Base-by-base conservation (phyloP, 1,284 basidiomycete species). In the Takashimella tepidaria region DNA sequence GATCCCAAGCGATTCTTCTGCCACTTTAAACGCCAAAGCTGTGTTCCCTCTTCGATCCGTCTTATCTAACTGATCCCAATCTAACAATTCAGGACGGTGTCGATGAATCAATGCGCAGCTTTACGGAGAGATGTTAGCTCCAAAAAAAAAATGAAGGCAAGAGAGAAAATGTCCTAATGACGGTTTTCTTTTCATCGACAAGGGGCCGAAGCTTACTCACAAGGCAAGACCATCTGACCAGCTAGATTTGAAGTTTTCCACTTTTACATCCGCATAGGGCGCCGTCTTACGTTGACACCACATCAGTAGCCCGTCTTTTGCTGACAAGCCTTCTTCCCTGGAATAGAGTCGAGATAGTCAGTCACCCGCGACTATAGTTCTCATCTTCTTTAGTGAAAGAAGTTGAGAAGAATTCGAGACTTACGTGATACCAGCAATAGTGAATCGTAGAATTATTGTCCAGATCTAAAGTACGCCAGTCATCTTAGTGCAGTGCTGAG, bases 201-300 rank as follows among this genome's bases (percentile, higher is more conserved):
- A 58, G 25, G 47, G 3, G 23, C 20, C n/a, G n/a, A n/a, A n/a
- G n/a, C n/a, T n/a, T n/a, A 80, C 86, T 69, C 76, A 93, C 91
- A 98, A 79, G 45, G 95, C 95, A 55, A 98, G 83, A 41, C 95
- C 95, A 71, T 97, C 90, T 43, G 87, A 86, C 87, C 91, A 98
- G 68, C 89, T 92, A 42, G 83, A 74, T 16, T 89, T 89, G 72
- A 98, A 98, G 72, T 98, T 91, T 76, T 89, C 84, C 6, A 98
- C 90, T 51, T 96, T 78, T 19, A 98, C 93, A 64, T 93, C 89
- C n/a, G 55, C 56, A 77, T 98, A 98, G 0, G 86, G 85, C 25
- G 83, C 84, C 1, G 96, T 98, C 77, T 96, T 96, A 53, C 95
- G 84, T 70, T 98, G 95, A 78, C 93, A 97, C 95, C 95, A 98